A percentile compares a stretch with the other conserved stretches of the same genome.
These are phyloP conservation scores for Candida quercuum DNA, from an alignment of 805 yeast genomes.

Conservation along the genomic window DNA sequence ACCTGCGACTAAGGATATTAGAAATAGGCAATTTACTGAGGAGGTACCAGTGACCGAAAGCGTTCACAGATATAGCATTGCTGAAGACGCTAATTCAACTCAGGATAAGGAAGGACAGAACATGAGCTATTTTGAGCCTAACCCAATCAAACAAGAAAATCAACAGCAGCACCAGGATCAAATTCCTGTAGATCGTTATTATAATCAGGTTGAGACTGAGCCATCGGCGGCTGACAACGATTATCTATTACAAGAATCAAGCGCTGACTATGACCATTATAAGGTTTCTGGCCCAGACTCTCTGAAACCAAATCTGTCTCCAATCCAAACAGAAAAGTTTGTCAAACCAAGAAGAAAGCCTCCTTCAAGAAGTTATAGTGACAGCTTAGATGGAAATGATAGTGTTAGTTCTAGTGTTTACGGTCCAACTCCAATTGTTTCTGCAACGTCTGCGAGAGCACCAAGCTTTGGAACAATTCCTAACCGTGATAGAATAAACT, in stretches of 20 bases:
- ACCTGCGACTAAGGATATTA: no score
- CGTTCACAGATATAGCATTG: no score
- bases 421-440: slow-evolving; percentile 13
- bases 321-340: background rate
- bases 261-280: slow-evolving; percentile 1
- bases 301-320: slow-evolving; percentile 3
- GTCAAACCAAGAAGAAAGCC: slow-evolving; percentile 9
- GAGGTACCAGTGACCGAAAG: no score
- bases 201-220: no score
- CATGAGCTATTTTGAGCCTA: no score
- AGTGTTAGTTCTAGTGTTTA: slow-evolving; percentile 18
- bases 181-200: no score
- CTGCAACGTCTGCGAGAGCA: background rate
- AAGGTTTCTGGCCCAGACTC: background rate
- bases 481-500: background rate
- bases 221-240: background rate
- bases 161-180: no score
- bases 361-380: slow-evolving; percentile 1
- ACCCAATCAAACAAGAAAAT: no score
- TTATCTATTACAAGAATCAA: background rate
- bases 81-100: no score
- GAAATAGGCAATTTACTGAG: no score
- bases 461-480: background rate
- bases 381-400: background rate
- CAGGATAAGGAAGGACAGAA: no score